Base-by-base conservation (phyloP, 352 stramenopile species). In the Phytopythium ostracodes region DNA sequence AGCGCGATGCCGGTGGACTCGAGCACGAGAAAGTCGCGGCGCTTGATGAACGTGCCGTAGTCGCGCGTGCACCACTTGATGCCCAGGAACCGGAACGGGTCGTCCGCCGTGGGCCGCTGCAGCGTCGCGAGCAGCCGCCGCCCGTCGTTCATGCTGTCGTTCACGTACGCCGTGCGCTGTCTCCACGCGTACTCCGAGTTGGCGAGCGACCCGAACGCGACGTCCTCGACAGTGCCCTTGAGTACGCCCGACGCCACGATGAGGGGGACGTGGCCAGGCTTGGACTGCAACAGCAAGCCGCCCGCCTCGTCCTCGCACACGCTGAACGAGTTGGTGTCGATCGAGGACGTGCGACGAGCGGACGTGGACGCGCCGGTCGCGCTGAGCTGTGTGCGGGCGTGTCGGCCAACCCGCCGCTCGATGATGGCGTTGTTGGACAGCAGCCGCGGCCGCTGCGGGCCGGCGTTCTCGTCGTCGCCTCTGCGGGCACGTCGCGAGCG, bases 1-100 rank as follows among this genome's bases (percentile, higher is more conserved):
- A 73, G 62, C 12, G 67, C 63, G 60, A 79, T 71, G 33, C 76
- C 76, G 33, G 69, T 76, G 1, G 68, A 72, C 51, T 84, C 76
- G 10, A 76, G 18, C 31, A 78, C 73, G 36, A 82, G 33, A 18
- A 77, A 54, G 50, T 86, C 76, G 2, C 76, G 76, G 29, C 70
- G 72, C 33, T 69, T 72, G 49, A 77, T 66, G 56, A 83, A 73
- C 18, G 72, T n/a, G 2, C 60, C 62, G 31, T 83, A 71, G 44
- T 65, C 40, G 7, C 64, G 65, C 1, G 63, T 70, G 31, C 64
- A 60, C 77, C 77, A 84, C 47, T 87, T 84, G 63, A 87, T 71
- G 7, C 70, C 75, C 9, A 87, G 63, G 35, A 73, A 84, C 10
- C 68, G 75, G 64, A 84, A 87, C 38, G 77, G 77, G 42, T 87